A percentile compares a stretch with the other conserved stretches of the same genome.
Conservation (phyloP, 371 early-diverging fungal species). For the Hamiltosporidium tvaerminnensis region DNA sequence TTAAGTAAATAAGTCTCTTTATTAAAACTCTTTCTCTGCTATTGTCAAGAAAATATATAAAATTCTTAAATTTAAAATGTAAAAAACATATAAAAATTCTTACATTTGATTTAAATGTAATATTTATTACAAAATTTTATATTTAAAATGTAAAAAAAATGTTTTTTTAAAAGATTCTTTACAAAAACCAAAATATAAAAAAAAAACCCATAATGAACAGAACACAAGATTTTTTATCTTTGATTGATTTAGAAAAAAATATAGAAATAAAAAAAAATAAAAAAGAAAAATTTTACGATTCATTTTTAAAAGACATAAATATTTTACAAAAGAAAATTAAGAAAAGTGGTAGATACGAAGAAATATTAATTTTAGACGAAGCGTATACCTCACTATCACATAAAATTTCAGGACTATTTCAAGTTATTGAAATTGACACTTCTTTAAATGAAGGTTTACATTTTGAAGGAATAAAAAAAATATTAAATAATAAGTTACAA, state of each 20-base stretch:
- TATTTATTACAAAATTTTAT: too few relatives aligned
- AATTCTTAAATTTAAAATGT: too few relatives aligned
- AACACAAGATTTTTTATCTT: background rate
- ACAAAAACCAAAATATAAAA: too few relatives aligned
- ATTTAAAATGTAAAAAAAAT: too few relatives aligned
- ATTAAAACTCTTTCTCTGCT: too few relatives aligned
- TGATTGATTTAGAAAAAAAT: too few relatives aligned
- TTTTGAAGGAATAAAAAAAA: slow-evolving; percentile 46
- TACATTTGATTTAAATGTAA: too few relatives aligned
- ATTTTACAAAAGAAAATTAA: background rate
- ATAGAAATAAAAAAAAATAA: background rate
- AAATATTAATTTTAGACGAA: slow-evolving; percentile 23
- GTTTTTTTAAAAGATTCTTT: too few relatives aligned
- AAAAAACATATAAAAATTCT: too few relatives aligned
- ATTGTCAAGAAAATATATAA: too few relatives aligned
- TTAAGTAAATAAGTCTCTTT: too few relatives aligned
- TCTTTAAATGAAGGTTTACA: slow-evolving; percentile 22
- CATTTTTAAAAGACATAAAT: background rate
- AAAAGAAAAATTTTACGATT: background rate
- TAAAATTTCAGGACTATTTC: slow-evolving; percentile 11
- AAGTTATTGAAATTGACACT: slow-evolving; percentile 20
- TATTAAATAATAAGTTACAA: slow-evolving; percentile 17
- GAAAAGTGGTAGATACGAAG: slow-evolving; percentile 4
- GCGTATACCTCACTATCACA: slow-evolving; percentile 12
- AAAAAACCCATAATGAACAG: background rate